Evolutionary conservation across 2,329 filamentous ascomycete species (phyloP).

Genomic region (Onygena corvina): DNA sequence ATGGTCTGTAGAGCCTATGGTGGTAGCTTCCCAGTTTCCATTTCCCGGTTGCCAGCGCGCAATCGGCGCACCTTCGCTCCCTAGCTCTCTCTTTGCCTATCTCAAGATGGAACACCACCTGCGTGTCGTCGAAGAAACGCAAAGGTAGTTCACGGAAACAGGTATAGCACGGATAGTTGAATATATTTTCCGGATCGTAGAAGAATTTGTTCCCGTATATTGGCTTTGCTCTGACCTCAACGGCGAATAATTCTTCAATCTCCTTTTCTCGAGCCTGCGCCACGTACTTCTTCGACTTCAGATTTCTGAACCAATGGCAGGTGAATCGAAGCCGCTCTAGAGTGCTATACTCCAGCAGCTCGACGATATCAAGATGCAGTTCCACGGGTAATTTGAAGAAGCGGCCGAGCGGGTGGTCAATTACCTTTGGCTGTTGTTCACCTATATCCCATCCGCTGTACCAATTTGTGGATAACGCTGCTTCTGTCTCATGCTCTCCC

Average conservation of each 20-base stretch:
- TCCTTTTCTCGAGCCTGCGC: conserved; percentile 8
- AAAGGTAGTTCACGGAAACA: conserved; percentile 15
- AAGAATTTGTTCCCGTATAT: neutral
- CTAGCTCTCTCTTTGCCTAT: conserved; percentile 16
- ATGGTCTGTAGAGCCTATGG: conserved; percentile 8
- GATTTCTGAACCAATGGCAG: conserved; percentile 13
- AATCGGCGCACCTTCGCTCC: conserved; percentile 17
- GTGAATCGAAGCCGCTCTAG: conserved; percentile 14
- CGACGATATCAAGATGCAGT: conserved; percentile 13
- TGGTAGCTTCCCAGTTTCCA: conserved; percentile 17
- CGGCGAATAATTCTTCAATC: neutral
- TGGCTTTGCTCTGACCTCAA: conserved; percentile 6
- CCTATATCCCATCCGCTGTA: no score
- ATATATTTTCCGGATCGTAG: neutral
- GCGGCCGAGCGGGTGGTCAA: no score
- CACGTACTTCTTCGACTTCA: conserved; percentile 13
- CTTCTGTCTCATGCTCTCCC: no score
- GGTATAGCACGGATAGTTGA: conserved; percentile 15
- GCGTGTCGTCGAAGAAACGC: conserved; percentile 14
- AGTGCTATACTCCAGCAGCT: conserved; percentile 11
- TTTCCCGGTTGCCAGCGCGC: conserved; percentile 14
- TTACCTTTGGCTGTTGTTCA: no score
- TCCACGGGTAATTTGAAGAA: conserved; percentile 13
- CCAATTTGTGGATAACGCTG: no score
- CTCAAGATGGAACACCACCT: conserved; percentile 14